These are phyloP conservation scores for Leccinum angustisporum DNA, from an alignment of 1,284 basidiomycete species.

Conservation along the genomic window DNA sequence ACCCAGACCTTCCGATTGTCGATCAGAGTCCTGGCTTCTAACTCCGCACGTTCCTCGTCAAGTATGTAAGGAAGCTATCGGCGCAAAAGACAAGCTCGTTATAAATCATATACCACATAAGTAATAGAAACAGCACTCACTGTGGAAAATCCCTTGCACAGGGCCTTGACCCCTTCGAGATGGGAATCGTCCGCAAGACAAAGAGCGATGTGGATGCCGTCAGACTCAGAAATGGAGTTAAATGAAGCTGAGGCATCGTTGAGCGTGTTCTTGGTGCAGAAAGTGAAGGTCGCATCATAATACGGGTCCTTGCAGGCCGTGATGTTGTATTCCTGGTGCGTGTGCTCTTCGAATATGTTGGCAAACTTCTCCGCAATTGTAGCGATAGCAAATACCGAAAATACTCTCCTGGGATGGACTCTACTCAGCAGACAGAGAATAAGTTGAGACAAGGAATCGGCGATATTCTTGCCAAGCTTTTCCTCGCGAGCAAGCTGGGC, in stretches of 20 bases:
- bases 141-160: constrained; percentile 60
- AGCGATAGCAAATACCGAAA: constrained; percentile 64
- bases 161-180: constrained; percentile 39
- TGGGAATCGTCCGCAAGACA: constrained; percentile 48
- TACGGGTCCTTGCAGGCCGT: constrained; percentile 46
- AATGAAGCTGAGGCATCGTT: constrained; percentile 25
- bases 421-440: constrained; percentile 31
- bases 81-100: not conserved
- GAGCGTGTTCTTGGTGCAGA: constrained; percentile 50
- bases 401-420: constrained; percentile 47
- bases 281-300: constrained; percentile 61
- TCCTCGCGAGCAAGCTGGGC: constrained; percentile 28
- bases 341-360: constrained; percentile 43
- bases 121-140: constrained; percentile 38
- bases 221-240: constrained; percentile 16
- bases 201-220: constrained; percentile 36
- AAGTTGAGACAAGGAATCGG: constrained; percentile 38
- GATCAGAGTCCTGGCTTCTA: constrained; percentile 55
- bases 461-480: constrained; percentile 28
- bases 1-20: constrained; percentile 57
- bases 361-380: constrained; percentile 50
- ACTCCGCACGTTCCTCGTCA: constrained; percentile 38
- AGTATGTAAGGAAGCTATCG: constrained; percentile 55
- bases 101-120: not conserved
- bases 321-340: constrained; percentile 37